Conservation (phyloP, 2,329 filamentous ascomycete species). For the Aspergillus quadrilineatus region DNA sequence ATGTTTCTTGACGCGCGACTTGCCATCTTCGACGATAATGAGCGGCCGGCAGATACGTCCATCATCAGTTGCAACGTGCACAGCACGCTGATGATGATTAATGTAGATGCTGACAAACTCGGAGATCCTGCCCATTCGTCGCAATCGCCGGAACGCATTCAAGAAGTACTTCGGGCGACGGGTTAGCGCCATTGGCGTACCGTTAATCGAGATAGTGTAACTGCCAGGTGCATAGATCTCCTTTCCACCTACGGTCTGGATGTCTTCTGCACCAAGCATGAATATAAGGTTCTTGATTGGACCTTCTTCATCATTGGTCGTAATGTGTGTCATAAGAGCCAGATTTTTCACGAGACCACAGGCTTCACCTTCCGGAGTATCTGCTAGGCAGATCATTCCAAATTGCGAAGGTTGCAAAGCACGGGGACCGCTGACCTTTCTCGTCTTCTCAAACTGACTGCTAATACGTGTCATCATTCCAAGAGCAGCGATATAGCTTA, state of each 20-base stretch:
- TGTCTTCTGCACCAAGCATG: conserved; percentile 78
- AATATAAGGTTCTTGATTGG: conserved; percentile 86
- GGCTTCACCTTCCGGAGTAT: conserved; percentile 97
- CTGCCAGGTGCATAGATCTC: conserved; percentile 82
- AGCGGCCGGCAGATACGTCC: conserved; percentile 93
- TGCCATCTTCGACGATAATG: conserved; percentile 87
- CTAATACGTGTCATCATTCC: conserved; percentile 99
- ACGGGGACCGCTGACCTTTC: conserved; percentile 93
- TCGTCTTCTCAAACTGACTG: conserved; percentile 97
- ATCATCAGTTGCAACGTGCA: conserved; percentile 96
- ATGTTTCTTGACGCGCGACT: conserved; percentile 73
- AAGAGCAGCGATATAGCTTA: conserved; percentile 94
- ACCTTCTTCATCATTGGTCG: conserved; percentile 89
- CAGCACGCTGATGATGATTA: conserved; percentile 85
- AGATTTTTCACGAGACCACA: conserved; percentile 98
- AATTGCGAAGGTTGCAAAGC: conserved; percentile 96
- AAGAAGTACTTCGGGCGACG: conserved; percentile 83
- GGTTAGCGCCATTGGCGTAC: conserved; percentile 86
- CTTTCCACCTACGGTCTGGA: conserved; percentile 74
- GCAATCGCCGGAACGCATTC: conserved; percentile 77
- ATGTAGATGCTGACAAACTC: conserved; percentile 97
- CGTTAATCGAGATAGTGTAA: conserved; percentile 93
- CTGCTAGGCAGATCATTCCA: conserved; percentile 94
- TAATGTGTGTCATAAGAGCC: conserved; percentile 98
- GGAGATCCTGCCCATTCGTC: conserved; percentile 86